phyloP scores from a whole-genome alignment of 495 filamentous ascomycete species.

The Hypoxylon fragiforme region DNA sequence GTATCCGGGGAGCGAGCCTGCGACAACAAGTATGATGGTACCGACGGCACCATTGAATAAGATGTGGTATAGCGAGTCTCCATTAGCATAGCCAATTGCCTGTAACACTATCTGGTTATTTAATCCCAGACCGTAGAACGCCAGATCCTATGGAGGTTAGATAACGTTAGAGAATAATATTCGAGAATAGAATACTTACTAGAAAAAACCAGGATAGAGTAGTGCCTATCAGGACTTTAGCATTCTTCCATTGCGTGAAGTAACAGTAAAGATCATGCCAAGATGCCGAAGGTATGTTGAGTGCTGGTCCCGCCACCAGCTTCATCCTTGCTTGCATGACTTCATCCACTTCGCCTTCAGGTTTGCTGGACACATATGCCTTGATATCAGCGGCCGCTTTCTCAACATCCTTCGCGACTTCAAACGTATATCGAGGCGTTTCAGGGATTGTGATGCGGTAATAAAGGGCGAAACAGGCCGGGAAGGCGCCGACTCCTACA shows the following conservation, averaged over 20 bases:
- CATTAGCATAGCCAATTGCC: constrained; percentile 64
- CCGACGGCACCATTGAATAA: constrained; percentile 73
- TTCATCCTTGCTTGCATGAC: constrained; percentile 40
- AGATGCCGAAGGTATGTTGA: constrained; percentile 64
- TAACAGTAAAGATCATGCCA: constrained; percentile 66
- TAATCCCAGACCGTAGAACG: constrained; percentile 79
- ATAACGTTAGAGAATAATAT: background rate
- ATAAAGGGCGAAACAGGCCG: constrained; percentile 75
- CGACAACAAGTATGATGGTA: constrained; percentile 74
- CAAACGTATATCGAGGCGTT: constrained; percentile 74
- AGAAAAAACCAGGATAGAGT: constrained; percentile 82
- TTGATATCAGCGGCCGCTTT: constrained; percentile 70
- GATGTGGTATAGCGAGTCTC: constrained; percentile 64
- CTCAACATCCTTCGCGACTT: constrained; percentile 73
- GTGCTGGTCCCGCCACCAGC: constrained; percentile 41
- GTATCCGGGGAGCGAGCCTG: constrained; percentile 79
- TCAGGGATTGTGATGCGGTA: constrained; percentile 89
- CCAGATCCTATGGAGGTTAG: constrained; percentile 47
- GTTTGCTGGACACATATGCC: constrained; percentile 61
- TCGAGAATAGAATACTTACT: constrained; percentile 44
- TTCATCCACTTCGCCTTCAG: constrained; percentile 53
- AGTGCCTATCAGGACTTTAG: constrained; percentile 74
- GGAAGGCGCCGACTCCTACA: constrained; percentile 77
- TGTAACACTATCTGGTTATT: constrained; percentile 72
- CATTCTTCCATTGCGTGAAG: constrained; percentile 71